These are phyloP conservation scores for Aspergillus sp. DNA, from an alignment of 2,329 filamentous ascomycete genomes.

Conservation along the genomic window DNA sequence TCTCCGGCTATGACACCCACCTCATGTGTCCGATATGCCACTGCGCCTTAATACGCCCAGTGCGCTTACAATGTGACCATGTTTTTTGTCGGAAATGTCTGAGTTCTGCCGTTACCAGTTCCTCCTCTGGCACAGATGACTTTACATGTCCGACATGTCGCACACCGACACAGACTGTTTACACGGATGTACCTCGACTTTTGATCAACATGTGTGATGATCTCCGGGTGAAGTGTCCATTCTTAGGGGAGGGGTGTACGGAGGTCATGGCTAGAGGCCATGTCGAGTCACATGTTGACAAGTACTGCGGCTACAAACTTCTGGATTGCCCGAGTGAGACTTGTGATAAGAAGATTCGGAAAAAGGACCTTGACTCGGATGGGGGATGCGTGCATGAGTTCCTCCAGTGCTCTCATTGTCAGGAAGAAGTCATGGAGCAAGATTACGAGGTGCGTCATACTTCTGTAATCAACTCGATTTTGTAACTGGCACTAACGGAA, in stretches of 20 bases:
- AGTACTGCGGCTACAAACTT: conserved; percentile 52
- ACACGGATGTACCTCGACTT: conserved; percentile 46
- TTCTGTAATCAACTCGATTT: neutral
- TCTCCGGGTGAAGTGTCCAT: conserved; percentile 54
- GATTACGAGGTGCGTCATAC: conserved; percentile 43
- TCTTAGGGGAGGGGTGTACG: conserved; percentile 47
- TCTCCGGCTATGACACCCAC: conserved; percentile 51
- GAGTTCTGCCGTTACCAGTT: conserved; percentile 39
- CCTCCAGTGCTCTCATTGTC: conserved; percentile 48
- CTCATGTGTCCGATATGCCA: conserved; percentile 60
- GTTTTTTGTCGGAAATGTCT: conserved; percentile 58
- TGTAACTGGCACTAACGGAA: conserved; percentile 2
- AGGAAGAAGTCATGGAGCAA: conserved; percentile 47
- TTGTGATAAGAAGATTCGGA: conserved; percentile 48
- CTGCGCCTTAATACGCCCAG: conserved; percentile 54
- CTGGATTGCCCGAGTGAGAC: conserved; percentile 46
- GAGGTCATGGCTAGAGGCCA: conserved; percentile 50
- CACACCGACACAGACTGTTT: conserved; percentile 33
- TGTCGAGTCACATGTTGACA: conserved; percentile 53
- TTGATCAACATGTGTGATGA: conserved; percentile 57
- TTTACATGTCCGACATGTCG: conserved; percentile 54
- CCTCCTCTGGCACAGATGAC: conserved; percentile 21
- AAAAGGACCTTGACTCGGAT: conserved; percentile 48
- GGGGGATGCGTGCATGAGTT: conserved; percentile 48
- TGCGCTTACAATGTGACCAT: conserved; percentile 56